Evolutionary conservation across 2,329 filamentous ascomycete genomes (phyloP).

Genomic region (Curvularia sp.): DNA sequence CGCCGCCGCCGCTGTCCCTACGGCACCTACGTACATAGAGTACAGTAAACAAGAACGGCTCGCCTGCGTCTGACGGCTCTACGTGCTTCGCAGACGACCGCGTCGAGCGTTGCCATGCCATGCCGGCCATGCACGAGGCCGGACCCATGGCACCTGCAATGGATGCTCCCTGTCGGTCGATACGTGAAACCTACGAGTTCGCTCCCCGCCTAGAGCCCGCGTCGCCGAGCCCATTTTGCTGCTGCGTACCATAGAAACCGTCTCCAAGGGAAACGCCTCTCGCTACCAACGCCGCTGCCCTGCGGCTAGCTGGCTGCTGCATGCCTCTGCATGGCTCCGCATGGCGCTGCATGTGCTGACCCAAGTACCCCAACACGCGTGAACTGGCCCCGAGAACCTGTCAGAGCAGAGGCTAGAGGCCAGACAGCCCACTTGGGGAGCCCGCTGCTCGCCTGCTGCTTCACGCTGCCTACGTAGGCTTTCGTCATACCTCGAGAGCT

Average conservation of each 20-base stretch:
- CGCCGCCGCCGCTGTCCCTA: neutral
- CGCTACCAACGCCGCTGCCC: slow-evolving; percentile 20
- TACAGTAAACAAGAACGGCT: too few relatives aligned
- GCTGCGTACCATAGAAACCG: slow-evolving; percentile 32
- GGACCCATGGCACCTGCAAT: slow-evolving; percentile 21
- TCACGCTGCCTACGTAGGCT: slow-evolving; percentile 21
- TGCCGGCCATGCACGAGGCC: slow-evolving; percentile 14
- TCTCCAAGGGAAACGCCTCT: slow-evolving; percentile 37
- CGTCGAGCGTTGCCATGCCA: neutral
- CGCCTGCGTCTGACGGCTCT: slow-evolving; percentile 19
- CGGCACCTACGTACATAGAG: too few relatives aligned
- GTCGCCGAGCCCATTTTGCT: slow-evolving; percentile 20
- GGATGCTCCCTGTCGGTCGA: slow-evolving; percentile 31
- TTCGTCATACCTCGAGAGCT: slow-evolving; percentile 39
- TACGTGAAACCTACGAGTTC: slow-evolving; percentile 36
- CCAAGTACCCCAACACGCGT: slow-evolving; percentile 11
- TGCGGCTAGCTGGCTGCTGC: slow-evolving; percentile 2
- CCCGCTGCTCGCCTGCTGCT: neutral
- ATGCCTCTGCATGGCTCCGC: neutral
- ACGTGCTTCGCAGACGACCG: neutral
- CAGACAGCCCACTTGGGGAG: neutral
- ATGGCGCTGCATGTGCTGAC: neutral
- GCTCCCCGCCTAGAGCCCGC: slow-evolving; percentile 34
- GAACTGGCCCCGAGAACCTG: slow-evolving; percentile 3
- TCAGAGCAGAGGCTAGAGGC: neutral